Evolutionary conservation across 176 grass and related monocot species (phyloP), one percentile per base, ranked within the genome.

Genomic region (Pontederia paniculata): DNA sequence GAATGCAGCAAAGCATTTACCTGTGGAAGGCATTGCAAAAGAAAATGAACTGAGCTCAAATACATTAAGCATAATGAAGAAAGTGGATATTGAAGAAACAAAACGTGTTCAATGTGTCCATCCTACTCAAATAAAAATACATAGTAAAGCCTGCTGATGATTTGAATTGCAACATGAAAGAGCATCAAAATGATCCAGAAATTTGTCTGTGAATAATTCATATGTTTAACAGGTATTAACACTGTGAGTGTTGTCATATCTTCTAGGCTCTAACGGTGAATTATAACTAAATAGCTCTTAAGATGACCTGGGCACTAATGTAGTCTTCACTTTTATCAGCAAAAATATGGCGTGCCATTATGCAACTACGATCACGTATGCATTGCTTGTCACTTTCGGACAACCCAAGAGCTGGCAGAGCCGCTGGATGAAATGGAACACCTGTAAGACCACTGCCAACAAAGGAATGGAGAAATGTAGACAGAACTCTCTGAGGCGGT

Each of bases 341-440:
- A 77, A 91, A 91, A 72, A 98, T 82, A 76, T 98, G 93, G 7
- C 73, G 75, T 63, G 93, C 93, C 86, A 98, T 88, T 79, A 98
- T 98, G 75, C 87, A 98, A 75, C 87, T 98, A 55, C 93, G 76
- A 69, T 98, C 93, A 77, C 83, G 86, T 73, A 98, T 98, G 48
- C 93, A 84, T 68, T 82, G 80, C 48, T 98, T 91, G 77, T 98
- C 93, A 25, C 72, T 76, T 91, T 98, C 82, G 59, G 93, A 98
- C 74, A 98, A 84, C 64, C 93, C 93, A 70, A 98, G 93, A 56
- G 80, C 76, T 72, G 93, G 93, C 63, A 98, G 61, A 28, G 83
- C 80, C 54, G 80, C 75, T 69, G 93, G 93, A 71, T 69, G 80
- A 78, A 98, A 91, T 22, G 87, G 93, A 59, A 98, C 78, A 77